Evolutionary conservation across 83 land plant genomes (phyloP).

Genomic region (Thuja plicata): DNA sequence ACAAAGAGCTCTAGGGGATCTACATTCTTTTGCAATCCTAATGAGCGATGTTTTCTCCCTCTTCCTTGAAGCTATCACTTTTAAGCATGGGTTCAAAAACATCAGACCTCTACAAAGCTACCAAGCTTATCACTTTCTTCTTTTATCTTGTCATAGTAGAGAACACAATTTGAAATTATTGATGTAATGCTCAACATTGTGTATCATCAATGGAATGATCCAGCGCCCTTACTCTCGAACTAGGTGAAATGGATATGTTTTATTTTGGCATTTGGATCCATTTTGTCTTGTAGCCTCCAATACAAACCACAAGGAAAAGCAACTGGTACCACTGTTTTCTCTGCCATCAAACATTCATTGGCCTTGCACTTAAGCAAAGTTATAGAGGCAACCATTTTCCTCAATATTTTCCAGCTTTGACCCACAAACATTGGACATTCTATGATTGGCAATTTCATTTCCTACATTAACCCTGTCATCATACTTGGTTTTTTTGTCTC

Average conservation of each 20-base stretch:
- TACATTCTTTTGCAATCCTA: background rate
- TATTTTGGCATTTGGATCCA: background rate
- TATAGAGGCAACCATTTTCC: background rate
- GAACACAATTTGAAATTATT: no score
- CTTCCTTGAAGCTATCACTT: background rate
- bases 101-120: background rate
- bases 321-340: background rate
- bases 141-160: background rate
- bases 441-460: background rate
- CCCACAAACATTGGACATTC: background rate
- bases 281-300: background rate
- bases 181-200: background rate
- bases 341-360: background rate
- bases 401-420: background rate
- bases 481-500: background rate
- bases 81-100: no score
- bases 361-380: background rate
- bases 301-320: background rate
- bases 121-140: background rate
- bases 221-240: background rate
- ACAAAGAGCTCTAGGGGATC: background rate
- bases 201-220: background rate
- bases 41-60: background rate
- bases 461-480: background rate
- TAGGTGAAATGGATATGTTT: no score